Evolutionary conservation across 75 land plant species (phyloP), one percentile per base, ranked within the genome.

Genomic region (Pinus taeda): DNA sequence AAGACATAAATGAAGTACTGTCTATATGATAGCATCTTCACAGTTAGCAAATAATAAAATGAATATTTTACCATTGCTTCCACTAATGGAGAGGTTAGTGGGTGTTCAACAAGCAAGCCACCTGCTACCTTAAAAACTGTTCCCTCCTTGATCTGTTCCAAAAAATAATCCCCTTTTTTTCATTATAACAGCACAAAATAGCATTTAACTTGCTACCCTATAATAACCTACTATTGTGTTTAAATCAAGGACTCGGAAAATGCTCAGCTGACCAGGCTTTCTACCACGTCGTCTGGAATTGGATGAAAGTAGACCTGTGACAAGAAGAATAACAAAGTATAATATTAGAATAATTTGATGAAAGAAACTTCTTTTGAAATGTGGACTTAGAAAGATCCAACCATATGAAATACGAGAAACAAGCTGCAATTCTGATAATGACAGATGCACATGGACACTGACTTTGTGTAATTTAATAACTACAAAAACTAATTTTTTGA

Each of bases 81-180:
- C 6, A 97, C 91, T 39, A 86, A 85, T 9, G 99, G 98, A 49
- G 81, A 77, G 15, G 88, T 88, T 59, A 94, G 75, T 59, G 98
- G 95, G 83, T 97, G 99, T 74, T 97, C 99, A 2, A 97, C 84
- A 21, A 97, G 82, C 57, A 97, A 80, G 17, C 95, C 99, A 53
- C 99, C 99, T 53, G 99, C 99, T 71, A 90, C 93, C 73, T 93
- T 86, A 56, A 92, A 86, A 70, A 95, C 91, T 36, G 60, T 24
- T 20, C 98, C 98, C 81, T 94, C 99, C 55, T 91, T 88, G 55
- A 97, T 82, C 96, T 93, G 86, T 60, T 45, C 70, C 33, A 79
- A n/a, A 15, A 11, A 15, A 11, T 33, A 53, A 15, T 3, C 2
- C 12, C 12, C 8, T 18, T 26, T 73, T 57, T 58, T 21, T 53